Conservation (phyloP, 176 grass and related monocot species). For the Elymus sibiricus region DNA sequence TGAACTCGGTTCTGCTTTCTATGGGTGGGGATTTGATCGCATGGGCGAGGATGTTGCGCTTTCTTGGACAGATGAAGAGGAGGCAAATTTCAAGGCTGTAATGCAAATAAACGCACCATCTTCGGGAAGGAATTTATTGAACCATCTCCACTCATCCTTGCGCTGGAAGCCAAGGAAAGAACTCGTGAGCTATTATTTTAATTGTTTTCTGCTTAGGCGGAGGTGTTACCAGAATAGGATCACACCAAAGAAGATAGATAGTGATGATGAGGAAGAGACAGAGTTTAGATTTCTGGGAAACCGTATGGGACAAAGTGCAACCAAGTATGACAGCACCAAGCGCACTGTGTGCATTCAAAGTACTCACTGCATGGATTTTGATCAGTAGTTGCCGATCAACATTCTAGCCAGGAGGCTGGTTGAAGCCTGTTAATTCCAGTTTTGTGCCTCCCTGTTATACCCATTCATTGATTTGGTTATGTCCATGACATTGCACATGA, state of each 20-base stretch:
- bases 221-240: constrained; percentile 76
- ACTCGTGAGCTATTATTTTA: constrained; percentile 84
- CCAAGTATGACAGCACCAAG: constrained; percentile 39
- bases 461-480: neutral
- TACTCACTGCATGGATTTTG: constrained; percentile 50
- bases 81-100: constrained; percentile 60
- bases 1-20: constrained; percentile 57
- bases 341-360: neutral
- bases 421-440: constrained; percentile 11
- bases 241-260: constrained; percentile 62
- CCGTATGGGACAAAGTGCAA: constrained; percentile 45
- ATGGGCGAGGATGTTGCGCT: constrained; percentile 89
- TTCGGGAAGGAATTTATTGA: constrained; percentile 52
- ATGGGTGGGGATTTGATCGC: constrained; percentile 62
- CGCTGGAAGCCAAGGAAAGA: constrained; percentile 48
- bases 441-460: neutral
- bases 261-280: constrained; percentile 80
- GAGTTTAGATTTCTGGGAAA: constrained; percentile 56
- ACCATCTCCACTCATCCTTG: constrained; percentile 41
- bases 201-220: constrained; percentile 76
- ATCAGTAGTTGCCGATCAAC: constrained; percentile 37
- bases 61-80: constrained; percentile 79
- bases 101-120: constrained; percentile 37
- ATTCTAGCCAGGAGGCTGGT: neutral
- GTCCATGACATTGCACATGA: too few relatives aligned